These are phyloP conservation scores for Kazachstania africana DNA, from an alignment of 805 yeast genomes.

Conservation along the genomic window DNA sequence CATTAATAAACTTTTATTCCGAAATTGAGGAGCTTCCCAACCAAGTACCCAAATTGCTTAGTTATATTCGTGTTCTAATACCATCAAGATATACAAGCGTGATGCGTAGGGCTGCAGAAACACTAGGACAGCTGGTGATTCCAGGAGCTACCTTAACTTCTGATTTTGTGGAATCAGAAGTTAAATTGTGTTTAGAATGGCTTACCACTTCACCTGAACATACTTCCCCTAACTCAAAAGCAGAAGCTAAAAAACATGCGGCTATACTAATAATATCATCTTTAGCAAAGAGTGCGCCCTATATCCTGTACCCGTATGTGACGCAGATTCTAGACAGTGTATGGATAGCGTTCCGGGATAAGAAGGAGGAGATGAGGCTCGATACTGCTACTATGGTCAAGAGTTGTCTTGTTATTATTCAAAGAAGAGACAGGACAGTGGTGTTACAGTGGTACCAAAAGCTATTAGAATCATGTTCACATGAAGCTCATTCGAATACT, in stretches of 20 bases:
- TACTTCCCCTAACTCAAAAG: slow-evolving; percentile 31
- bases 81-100: slow-evolving; percentile 69
- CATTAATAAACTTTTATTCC: slow-evolving; percentile 68
- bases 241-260: slow-evolving; percentile 78
- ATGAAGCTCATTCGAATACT: slow-evolving; percentile 35
- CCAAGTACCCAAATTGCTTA: slow-evolving; percentile 73
- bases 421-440: slow-evolving; percentile 60
- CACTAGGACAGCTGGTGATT: slow-evolving; percentile 73
- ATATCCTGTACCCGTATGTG: slow-evolving; percentile 61
- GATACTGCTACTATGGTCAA: slow-evolving; percentile 74
- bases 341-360: slow-evolving; percentile 75
- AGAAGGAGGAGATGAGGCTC: slow-evolving; percentile 52
- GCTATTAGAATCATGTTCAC: slow-evolving; percentile 51
- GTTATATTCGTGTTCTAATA: slow-evolving; percentile 61
- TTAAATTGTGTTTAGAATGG: slow-evolving; percentile 80
- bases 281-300: slow-evolving; percentile 73
- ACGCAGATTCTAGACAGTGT: slow-evolving; percentile 64
- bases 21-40: slow-evolving; percentile 71
- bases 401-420: slow-evolving; percentile 61
- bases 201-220: slow-evolving; percentile 37
- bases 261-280: slow-evolving; percentile 72
- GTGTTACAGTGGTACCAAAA: slow-evolving; percentile 62
- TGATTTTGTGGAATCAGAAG: slow-evolving; percentile 83
- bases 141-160: slow-evolving; percentile 82
- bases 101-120: slow-evolving; percentile 70